Evolutionary conservation across 129 eudicot genomes (phyloP).

Genomic region (Chrysanthemum seticuspe): DNA sequence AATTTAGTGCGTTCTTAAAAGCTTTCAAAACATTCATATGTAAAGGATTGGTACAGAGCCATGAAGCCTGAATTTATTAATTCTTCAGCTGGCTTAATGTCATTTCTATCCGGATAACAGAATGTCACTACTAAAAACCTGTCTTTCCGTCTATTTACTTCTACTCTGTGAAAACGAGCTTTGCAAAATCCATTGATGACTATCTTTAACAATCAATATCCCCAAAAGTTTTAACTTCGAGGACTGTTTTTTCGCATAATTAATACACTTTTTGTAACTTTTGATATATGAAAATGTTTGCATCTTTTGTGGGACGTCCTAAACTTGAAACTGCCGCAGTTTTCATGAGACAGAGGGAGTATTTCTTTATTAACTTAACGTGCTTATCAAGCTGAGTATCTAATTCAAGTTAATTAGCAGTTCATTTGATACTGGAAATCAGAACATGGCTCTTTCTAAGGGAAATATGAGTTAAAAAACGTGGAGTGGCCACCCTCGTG

Average conservation of each 20-base stretch:
- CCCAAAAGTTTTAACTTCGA: neutral
- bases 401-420: too few species aligned
- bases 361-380: too few species aligned
- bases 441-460: too few species aligned
- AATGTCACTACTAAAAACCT: slow-evolving; percentile 33
- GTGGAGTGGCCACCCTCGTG: too few species aligned
- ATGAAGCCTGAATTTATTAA: slow-evolving; percentile 16
- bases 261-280: neutral
- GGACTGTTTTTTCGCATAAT: neutral
- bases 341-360: too few species aligned
- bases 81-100: slow-evolving; percentile 27
- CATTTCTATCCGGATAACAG: too few species aligned
- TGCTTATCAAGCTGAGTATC: too few species aligned
- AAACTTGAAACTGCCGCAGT: too few species aligned
- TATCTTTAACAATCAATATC: slow-evolving; percentile 16
- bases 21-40: slow-evolving; percentile 25
- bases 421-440: too few species aligned
- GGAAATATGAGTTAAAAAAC: too few species aligned
- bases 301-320: neutral
- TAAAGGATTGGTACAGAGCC: slow-evolving; percentile 27
- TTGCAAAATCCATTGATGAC: slow-evolving; percentile 36
- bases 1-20: slow-evolving; percentile 30
- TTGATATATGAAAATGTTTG: too few species aligned
- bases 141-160: slow-evolving; percentile 32
- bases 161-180: slow-evolving; percentile 37